phyloP scores from a whole-genome alignment of 306 rosid genomes.

The Dalbergia cochinchinensis region DNA sequence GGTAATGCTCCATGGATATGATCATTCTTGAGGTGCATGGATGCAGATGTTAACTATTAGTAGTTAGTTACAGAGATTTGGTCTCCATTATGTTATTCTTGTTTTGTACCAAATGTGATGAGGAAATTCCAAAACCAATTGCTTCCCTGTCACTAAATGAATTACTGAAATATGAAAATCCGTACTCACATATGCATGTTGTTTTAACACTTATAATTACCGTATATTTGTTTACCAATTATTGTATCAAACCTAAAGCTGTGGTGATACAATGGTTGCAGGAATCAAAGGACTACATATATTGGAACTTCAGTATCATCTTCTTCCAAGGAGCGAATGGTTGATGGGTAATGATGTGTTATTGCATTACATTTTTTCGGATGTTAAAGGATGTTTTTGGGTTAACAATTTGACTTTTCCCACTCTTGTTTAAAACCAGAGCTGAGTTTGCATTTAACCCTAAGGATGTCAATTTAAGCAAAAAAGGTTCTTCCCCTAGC shows the following conservation, averaged over 20 bases:
- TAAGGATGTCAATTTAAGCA: slow-evolving; percentile 64
- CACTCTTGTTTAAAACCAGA: slow-evolving; percentile 53
- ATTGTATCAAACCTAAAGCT: slow-evolving; percentile 31
- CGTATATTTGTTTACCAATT: neutral
- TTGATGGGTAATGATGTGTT: slow-evolving; percentile 62
- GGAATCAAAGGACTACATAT: slow-evolving; percentile 43
- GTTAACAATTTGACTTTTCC: slow-evolving; percentile 19
- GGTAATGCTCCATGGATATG: slow-evolving; percentile 53
- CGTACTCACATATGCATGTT: neutral
- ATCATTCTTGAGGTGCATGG: slow-evolving; percentile 9
- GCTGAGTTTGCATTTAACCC: slow-evolving; percentile 83
- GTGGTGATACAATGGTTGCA: slow-evolving; percentile 41
- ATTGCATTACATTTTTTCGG: neutral
- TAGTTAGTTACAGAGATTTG: slow-evolving; percentile 10
- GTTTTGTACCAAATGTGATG: slow-evolving; percentile 2
- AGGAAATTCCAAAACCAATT: slow-evolving; percentile 1
- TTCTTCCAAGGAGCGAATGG: slow-evolving; percentile 51
- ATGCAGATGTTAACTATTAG: neutral
- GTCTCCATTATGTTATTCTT: slow-evolving; percentile 3
- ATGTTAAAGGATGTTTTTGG: slow-evolving; percentile 14
- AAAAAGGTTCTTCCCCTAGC: slow-evolving; percentile 62
- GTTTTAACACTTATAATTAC: slow-evolving; percentile 7
- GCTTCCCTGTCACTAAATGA: neutral
- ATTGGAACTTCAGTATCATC: slow-evolving; percentile 60
- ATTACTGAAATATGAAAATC: slow-evolving; percentile 1